These are phyloP conservation scores for Stagonosporopsis vannaccii DNA, from an alignment of 2,329 filamentous ascomycete species.

Conservation along the genomic window DNA sequence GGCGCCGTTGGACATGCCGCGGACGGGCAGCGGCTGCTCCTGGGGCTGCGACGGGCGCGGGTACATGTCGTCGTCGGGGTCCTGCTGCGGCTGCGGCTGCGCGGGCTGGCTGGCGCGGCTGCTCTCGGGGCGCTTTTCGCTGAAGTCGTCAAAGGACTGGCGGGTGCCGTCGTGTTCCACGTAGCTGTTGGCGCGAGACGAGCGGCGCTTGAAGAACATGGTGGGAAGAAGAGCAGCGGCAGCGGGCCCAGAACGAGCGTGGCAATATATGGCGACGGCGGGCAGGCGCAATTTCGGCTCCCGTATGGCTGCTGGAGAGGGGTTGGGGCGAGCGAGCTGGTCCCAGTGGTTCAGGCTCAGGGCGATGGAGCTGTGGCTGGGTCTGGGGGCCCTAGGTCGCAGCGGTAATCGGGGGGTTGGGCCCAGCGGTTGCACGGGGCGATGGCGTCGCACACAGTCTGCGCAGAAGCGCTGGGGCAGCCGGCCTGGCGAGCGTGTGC, in stretches of 20 bases:
- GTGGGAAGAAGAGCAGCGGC: slow-evolving; percentile 33
- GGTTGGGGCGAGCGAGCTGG: slow-evolving; percentile 18
- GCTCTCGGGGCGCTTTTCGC: slow-evolving; percentile 51
- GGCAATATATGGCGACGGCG: slow-evolving; percentile 33
- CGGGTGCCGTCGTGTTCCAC: slow-evolving; percentile 55
- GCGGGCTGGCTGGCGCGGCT: slow-evolving; percentile 44
- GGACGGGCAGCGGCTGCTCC: slow-evolving; percentile 38
- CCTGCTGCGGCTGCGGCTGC: slow-evolving; percentile 5
- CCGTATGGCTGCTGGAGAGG: slow-evolving; percentile 4
- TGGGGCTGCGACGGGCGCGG: slow-evolving; percentile 53
- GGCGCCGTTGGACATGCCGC: slow-evolving; percentile 27
- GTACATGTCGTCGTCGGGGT: slow-evolving; percentile 53
- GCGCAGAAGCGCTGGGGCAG: background rate
- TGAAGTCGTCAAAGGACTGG: slow-evolving; percentile 50
- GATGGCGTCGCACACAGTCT: slow-evolving; percentile 13
- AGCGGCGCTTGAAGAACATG: slow-evolving; percentile 61
- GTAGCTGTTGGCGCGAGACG: slow-evolving; percentile 56
- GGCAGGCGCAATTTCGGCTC: slow-evolving; percentile 29
- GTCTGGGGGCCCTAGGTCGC: slow-evolving; percentile 12
- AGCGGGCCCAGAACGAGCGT: slow-evolving; percentile 24
- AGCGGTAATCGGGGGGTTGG: slow-evolving; percentile 25
- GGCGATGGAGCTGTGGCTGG: slow-evolving; percentile 18
- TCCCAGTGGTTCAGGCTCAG: slow-evolving; percentile 10
- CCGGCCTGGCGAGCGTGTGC: background rate
- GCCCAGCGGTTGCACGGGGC: slow-evolving; percentile 16